Base-by-base conservation (phyloP, 169 alveolate genomes). In the Neospora caninum region DNA sequence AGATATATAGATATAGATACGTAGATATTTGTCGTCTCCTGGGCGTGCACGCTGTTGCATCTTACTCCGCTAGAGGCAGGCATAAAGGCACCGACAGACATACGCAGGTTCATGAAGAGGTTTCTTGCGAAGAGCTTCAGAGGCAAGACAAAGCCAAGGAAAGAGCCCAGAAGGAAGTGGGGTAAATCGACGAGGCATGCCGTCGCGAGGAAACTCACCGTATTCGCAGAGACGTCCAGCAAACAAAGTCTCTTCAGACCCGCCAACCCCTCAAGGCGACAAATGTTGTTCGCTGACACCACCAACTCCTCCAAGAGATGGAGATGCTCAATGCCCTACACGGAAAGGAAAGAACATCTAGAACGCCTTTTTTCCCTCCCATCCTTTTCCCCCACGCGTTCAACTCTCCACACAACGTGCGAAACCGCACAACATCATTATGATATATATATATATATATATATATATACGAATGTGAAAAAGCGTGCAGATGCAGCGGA, bases 201-300 rank as follows among this genome's bases (percentile, higher is more conserved):
- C n/a, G 7, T 53, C 7, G 64, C 64, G 18, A 53, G 64, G 25
- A 10, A 18, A 7, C 49, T 80, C 58, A 80, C 88, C 88, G 1
- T 42, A 80, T 80, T 80, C 43, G 88, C 88, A 80, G 88, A 80
- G 49, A 80, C 31, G 58, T 80, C 88, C 6, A 80, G 88, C 31
- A 42, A 6, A 16, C 58, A 27, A 4, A 80, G 31, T 43, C 20
- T 80, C 88, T 43, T 41, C 41, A 80, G 31, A 0, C 88, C 88
- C 7, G n/a, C 4, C 49, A 80, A 45, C 1, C 49, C 49, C 31
- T 80, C 42, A 6, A 80, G 31, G 29, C 58, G 49, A 22, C 31
- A 1, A 22, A 80, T 80, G 25, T 22, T 27, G n/a, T 80, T 80
- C 16, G 88, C 49, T 13, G 88, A 80, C 58, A 29, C 58, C n/a